Conservation (phyloP, 768 basidiomycete species). For the Suillus brevipes region DNA sequence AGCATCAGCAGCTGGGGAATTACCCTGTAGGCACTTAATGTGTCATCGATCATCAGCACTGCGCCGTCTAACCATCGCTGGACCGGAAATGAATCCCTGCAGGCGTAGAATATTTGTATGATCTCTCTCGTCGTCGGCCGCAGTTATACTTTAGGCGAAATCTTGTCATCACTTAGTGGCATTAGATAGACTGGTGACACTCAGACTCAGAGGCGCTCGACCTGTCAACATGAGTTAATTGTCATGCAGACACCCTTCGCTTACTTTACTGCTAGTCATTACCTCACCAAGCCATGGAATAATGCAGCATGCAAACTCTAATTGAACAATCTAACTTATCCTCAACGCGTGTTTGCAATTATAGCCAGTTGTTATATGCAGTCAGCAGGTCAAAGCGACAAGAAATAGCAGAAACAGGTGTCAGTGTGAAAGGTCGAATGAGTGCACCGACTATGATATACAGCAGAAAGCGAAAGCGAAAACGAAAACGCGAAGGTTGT, state of each 20-base stretch:
- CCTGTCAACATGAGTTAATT: constrained; percentile 9
- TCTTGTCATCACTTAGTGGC: constrained; percentile 1
- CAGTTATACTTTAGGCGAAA: constrained; percentile 4
- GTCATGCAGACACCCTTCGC: constrained; percentile 6
- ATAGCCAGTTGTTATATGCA: constrained; percentile 17
- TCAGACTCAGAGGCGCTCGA: neutral
- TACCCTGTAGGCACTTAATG: neutral
- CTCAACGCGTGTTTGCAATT: constrained; percentile 21
- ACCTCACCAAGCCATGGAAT: neutral
- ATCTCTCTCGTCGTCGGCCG: neutral
- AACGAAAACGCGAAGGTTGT: constrained; percentile 5
- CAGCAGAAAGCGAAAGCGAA: constrained; percentile 13
- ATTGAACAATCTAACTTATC: constrained; percentile 6
- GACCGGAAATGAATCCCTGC: constrained; percentile 5
- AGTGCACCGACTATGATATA: constrained; percentile 20
- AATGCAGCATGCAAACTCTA: neutral
- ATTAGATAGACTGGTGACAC: constrained; percentile 2
- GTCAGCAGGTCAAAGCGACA: constrained; percentile 18
- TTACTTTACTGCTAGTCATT: neutral
- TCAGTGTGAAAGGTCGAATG: constrained; percentile 30
- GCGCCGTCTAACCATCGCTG: neutral
- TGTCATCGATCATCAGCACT: neutral
- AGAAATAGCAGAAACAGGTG: constrained; percentile 19
- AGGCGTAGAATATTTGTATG: neutral
- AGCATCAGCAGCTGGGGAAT: neutral